These are phyloP conservation scores for Acrocalymma vagum DNA, from an alignment of 2,329 filamentous ascomycete species.

Conservation along the genomic window DNA sequence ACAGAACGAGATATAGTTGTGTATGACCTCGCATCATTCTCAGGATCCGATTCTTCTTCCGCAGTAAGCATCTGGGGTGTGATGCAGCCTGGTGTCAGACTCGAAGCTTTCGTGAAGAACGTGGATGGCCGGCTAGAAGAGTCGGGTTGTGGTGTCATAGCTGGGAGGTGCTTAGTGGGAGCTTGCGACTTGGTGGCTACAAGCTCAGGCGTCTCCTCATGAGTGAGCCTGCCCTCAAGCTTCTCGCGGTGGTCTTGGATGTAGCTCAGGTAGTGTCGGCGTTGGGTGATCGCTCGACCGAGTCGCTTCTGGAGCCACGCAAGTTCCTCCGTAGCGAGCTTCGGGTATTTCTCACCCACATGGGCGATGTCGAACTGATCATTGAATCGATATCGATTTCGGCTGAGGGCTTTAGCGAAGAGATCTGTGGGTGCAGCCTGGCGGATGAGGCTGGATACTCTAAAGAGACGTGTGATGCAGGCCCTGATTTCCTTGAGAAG, in stretches of 20 bases:
- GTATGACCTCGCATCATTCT: conserved; percentile 18
- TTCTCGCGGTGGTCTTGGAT: conserved; percentile 22
- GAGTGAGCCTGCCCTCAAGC: conserved; percentile 10
- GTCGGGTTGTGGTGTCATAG: too few relatives aligned
- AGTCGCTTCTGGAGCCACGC: conserved; percentile 21
- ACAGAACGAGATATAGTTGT: conserved; percentile 22
- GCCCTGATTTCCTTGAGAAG: conserved; percentile 21
- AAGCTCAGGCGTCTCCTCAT: too few relatives aligned
- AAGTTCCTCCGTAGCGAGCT: conserved; percentile 14
- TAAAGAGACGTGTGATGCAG: conserved; percentile 21
- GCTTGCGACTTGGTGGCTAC: not conserved
- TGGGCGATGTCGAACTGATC: conserved; percentile 25
- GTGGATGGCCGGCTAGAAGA: conserved; percentile 16
- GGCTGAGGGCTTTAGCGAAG: conserved; percentile 24
- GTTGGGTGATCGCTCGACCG: conserved; percentile 27
- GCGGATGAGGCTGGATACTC: conserved; percentile 24
- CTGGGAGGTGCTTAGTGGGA: not conserved
- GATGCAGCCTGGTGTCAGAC: conserved; percentile 11
- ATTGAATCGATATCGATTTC: conserved; percentile 19
- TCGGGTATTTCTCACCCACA: conserved; percentile 25
- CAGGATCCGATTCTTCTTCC: conserved; percentile 15
- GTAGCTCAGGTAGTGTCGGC: conserved; percentile 26
- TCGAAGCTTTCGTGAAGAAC: conserved; percentile 24
- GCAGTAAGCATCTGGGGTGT: conserved; percentile 10
- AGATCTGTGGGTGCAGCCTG: conserved; percentile 19